Evolutionary conservation across 2,329 filamentous ascomycete species (phyloP).

Genomic region (Aurifilum marmelostoma): DNA sequence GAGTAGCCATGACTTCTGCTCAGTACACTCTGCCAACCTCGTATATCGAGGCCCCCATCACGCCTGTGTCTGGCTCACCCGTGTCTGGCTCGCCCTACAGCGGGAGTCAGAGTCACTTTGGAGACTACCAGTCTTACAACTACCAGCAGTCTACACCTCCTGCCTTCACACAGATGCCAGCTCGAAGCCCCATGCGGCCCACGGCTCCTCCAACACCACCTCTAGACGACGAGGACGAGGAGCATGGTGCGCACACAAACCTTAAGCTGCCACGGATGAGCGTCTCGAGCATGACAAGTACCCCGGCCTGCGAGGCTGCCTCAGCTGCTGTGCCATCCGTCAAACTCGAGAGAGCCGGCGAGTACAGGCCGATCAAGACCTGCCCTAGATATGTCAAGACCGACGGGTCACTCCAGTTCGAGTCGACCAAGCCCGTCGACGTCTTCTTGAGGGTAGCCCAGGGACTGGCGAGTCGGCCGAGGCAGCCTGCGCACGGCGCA

Average conservation of each 20-base stretch:
- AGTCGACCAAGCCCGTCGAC: conserved; percentile 22
- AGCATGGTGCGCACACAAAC: conserved; percentile 29
- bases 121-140: conserved; percentile 47
- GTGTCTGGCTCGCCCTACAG: conserved; percentile 48
- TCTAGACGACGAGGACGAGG: conserved; percentile 35
- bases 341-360: conserved; percentile 30
- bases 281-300: not conserved
- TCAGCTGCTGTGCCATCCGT: conserved; percentile 33
- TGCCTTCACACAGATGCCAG: conserved; percentile 35
- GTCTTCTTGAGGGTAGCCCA: conserved; percentile 22
- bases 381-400: conserved; percentile 22
- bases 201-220: conserved; percentile 34
- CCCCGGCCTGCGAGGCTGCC: too few species aligned
- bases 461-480: conserved; percentile 3
- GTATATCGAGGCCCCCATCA: conserved; percentile 50
- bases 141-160: conserved; percentile 34
- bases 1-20: conserved; percentile 45
- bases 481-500: not conserved
- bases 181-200: conserved; percentile 11
- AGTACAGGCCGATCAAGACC: conserved; percentile 24
- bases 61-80: conserved; percentile 46
- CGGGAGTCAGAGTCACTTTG: conserved; percentile 46
- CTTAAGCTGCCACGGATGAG: not conserved
- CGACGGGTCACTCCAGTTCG: conserved; percentile 23
- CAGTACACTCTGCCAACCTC: conserved; percentile 51